Evolutionary conservation across 2,329 filamentous ascomycete genomes (phyloP), one percentile per base, ranked within the genome.

Genomic region (Lasiodiplodia theobromae): DNA sequence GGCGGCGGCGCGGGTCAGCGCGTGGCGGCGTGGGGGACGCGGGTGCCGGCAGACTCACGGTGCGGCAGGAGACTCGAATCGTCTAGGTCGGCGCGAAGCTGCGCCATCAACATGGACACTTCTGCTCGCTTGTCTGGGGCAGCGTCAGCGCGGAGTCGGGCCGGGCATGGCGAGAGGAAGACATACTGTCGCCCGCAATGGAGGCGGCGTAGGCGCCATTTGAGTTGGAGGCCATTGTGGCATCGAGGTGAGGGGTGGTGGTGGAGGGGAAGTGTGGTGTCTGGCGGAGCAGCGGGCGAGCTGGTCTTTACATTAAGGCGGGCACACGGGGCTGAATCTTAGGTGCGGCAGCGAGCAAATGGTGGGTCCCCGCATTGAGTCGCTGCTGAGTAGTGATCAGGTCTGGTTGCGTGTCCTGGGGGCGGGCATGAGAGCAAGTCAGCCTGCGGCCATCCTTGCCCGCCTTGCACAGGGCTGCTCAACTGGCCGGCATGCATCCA

Each of bases 71-170:
- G 84, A 28, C 82, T 85, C 60, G 84, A 82, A n/a, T 86, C 83
- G 63, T 86, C 79, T 1, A 93, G 80, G 76, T 95, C 91, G 63
- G 85, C 77, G 7, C 84, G 82, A 51, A 96, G 84, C 53, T 85
- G 85, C 51, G 85, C 80, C 71, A 96, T 81, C 18, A 96, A 81
- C 66, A 84, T 82, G 18, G 85, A 88, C 51, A 95, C 91, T 67
- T 92, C 87, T 69, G 87, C 83, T 68, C 91, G 84, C 81, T 94
- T 94, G 87, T 93, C 78, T 80, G 66, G 40, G 31, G 37, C 47
- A 31, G 53, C 52, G 54, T 69, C 62, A 69, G 67, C 47, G 18
- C 16, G n/a, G 1, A 23, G 53, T 47, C 54, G 52, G 57, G 66
- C 12, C 37, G 23, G 65, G 28, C 3, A 3, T 23, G 56, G 66